These are phyloP conservation scores for Seiridium unicorne DNA, from an alignment of 2,329 filamentous ascomycete genomes.

Conservation along the genomic window DNA sequence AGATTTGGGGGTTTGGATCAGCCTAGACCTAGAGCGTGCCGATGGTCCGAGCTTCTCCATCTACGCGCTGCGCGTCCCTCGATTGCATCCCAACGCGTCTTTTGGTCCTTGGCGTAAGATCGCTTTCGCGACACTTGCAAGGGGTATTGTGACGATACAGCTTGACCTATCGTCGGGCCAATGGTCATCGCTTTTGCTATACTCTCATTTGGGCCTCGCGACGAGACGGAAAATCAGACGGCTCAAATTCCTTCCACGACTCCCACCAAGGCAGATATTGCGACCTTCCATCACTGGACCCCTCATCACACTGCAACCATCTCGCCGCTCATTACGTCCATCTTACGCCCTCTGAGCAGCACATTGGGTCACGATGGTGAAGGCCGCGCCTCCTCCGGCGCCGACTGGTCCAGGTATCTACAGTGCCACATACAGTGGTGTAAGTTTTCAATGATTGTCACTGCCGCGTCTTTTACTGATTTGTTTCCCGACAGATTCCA, in stretches of 20 bases:
- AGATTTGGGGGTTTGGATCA: too few relatives aligned
- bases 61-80: not conserved
- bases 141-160: not conserved
- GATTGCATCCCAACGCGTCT: not conserved
- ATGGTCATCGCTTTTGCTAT: too few relatives aligned
- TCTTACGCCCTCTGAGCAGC: not conserved
- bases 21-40: not conserved
- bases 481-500: constrained; percentile 63
- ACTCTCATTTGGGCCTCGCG: too few relatives aligned
- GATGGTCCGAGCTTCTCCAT: not conserved
- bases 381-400: constrained; percentile 29
- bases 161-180: not conserved
- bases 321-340: not conserved
- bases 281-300: too few relatives aligned
- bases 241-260: too few relatives aligned
- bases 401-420: constrained; percentile 51
- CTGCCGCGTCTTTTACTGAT: not conserved
- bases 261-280: too few relatives aligned
- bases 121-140: not conserved
- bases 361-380: constrained; percentile 39
- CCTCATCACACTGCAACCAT: too few relatives aligned
- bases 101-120: not conserved
- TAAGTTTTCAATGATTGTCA: constrained; percentile 36
- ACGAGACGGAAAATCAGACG: too few relatives aligned
- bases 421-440: constrained; percentile 68